Percentiles rank a stretch among this genome's conserved stretches.
Evolutionary conservation across 106 monocot genomes (phyloP).

Genomic region (Dendrobium nobile): DNA sequence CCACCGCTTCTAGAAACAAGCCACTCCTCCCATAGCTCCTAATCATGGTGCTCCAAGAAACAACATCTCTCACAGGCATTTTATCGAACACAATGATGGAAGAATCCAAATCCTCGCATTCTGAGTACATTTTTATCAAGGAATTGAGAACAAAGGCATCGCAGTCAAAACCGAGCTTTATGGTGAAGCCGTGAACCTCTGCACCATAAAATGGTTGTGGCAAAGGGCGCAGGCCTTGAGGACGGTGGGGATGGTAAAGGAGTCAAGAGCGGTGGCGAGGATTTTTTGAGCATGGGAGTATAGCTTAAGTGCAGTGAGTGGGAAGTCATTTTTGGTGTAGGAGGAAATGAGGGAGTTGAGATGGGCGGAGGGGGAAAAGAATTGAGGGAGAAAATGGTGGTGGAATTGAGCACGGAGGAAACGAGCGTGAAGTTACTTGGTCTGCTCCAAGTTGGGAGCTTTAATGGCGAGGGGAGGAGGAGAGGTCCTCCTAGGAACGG

Average conservation of each 20-base stretch:
- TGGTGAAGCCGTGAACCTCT: slow-evolving; percentile 36
- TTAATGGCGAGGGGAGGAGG: not conserved
- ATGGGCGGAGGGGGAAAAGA: not conserved
- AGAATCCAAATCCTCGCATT: slow-evolving; percentile 22
- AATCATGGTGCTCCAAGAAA: slow-evolving; percentile 67
- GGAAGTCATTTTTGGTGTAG: slow-evolving; percentile 27
- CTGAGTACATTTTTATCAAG: slow-evolving; percentile 53
- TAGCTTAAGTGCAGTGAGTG: slow-evolving; percentile 21
- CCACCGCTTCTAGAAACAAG: slow-evolving; percentile 12
- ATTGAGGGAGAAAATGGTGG: not conserved
- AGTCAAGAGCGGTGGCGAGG: slow-evolving; percentile 13
- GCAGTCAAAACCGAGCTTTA: slow-evolving; percentile 31
- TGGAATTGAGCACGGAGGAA: slow-evolving; percentile 28
- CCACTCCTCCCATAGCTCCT: slow-evolving; percentile 11
- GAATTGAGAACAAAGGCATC: slow-evolving; percentile 58
- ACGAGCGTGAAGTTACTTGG: slow-evolving; percentile 40
- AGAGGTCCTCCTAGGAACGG: not conserved
- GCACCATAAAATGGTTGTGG: slow-evolving; percentile 1
- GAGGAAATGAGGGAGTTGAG: slow-evolving; percentile 51
- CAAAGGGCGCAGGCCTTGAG: slow-evolving; percentile 54
- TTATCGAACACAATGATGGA: slow-evolving; percentile 34
- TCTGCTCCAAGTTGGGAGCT: slow-evolving; percentile 16
- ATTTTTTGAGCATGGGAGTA: slow-evolving; percentile 20
- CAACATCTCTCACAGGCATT: slow-evolving; percentile 57
- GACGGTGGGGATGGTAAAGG: slow-evolving; percentile 40